Base-by-base conservation (phyloP, 129 eudicot genomes). In the Tagetes erecta region DNA sequence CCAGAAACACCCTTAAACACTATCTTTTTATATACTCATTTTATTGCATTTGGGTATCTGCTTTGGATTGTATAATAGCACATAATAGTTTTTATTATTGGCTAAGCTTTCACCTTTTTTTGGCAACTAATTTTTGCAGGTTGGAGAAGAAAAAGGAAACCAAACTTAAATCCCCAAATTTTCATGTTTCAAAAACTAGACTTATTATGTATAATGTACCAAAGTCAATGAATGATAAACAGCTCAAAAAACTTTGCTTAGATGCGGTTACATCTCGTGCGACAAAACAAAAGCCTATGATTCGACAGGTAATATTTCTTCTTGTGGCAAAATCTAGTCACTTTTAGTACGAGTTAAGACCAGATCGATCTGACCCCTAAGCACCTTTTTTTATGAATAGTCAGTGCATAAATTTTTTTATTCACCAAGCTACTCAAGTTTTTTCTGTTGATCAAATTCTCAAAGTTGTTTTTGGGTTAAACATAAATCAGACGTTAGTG, bases 221-320 rank as follows among this genome's bases (percentile, higher is more conserved):
- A 5, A 95, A 95, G 85, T 84, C 94, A 20, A 86, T 88, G 97
- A 82, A 67, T 8, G 97, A 86, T 30, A 88, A 87, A 45, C 80
- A 88, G 46, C 83, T 91, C 13, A 91, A 81, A 84, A 81, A 75
- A 71, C 83, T 87, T 45, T 95, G 95, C 44, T 59, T 91, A 31
- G 83, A 91, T 34, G 97, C 96, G 31, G 97, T 95, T 69, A 84
- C 76, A 70, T 95, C 99, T 59, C 92, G 97, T 57, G 99, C 99
- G 42, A 81, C 97, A 7, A 91, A 95, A 82, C 97, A 91, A 79
- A 95, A 83, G 39, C 92, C 96, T 10, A 35, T 58, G 8, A 87
- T 95, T 81, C 85, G 81, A 74, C 99, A 95, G 99, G 99, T 95
- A 74, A 74, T 50, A 20, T 31, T 60, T 10, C 72, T 8, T 53